These are phyloP conservation scores for Alternaria metachromatica DNA, from an alignment of 2,329 filamentous ascomycete species.

Conservation along the genomic window DNA sequence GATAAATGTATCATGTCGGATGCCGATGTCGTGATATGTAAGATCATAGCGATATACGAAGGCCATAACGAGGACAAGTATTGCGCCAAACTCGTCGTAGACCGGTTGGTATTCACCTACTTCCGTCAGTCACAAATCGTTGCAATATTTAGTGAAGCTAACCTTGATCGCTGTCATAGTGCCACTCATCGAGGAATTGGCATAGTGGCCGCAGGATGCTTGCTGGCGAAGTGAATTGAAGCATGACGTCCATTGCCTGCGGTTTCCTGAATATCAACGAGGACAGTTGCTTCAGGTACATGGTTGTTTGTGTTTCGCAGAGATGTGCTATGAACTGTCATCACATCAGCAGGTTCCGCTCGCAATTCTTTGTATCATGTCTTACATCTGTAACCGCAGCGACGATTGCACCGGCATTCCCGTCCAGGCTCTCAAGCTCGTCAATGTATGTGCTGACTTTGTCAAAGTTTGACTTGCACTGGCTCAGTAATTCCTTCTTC, in stretches of 20 bases:
- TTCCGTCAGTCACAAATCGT: slow-evolving; percentile 17
- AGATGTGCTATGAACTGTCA: slow-evolving; percentile 69
- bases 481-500: slow-evolving; percentile 78
- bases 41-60: slow-evolving; percentile 79
- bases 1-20: slow-evolving; percentile 70
- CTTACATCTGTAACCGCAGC: slow-evolving; percentile 64
- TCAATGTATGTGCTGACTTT: slow-evolving; percentile 77
- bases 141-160: background rate
- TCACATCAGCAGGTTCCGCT: slow-evolving; percentile 7
- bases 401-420: slow-evolving; percentile 86
- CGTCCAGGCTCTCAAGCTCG: slow-evolving; percentile 88
- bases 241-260: slow-evolving; percentile 73
- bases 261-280: slow-evolving; percentile 75
- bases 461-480: slow-evolving; percentile 78
- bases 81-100: slow-evolving; percentile 84
- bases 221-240: slow-evolving; percentile 75
- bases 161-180: slow-evolving; percentile 80
- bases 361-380: background rate
- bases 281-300: slow-evolving; percentile 78
- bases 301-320: slow-evolving; percentile 76
- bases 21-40: slow-evolving; percentile 68
- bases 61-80: slow-evolving; percentile 74
- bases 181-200: slow-evolving; percentile 77
- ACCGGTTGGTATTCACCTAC: slow-evolving; percentile 79
- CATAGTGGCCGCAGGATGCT: slow-evolving; percentile 77